phyloP scores from a whole-genome alignment of 129 eudicot genomes.

The Dittrichia graveolens region DNA sequence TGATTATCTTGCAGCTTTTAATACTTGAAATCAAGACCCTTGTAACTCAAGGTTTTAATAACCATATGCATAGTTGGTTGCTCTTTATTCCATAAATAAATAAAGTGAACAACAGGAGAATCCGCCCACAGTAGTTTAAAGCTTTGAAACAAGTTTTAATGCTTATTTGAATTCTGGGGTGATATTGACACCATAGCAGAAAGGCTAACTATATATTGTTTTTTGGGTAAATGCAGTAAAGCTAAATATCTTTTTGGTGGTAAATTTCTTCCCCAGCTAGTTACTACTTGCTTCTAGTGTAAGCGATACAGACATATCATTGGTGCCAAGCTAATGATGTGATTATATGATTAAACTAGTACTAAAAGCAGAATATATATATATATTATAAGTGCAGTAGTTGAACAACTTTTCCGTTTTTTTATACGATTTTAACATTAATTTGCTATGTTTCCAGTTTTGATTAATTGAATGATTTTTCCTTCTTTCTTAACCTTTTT shows the following conservation, averaged over 20 bases:
- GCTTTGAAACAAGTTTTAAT: too few relatives aligned
- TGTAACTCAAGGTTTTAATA: not conserved
- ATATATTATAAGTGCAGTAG: slow-evolving; percentile 8
- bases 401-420: slow-evolving; percentile 24
- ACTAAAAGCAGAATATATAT: slow-evolving; percentile 21
- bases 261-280: too few relatives aligned
- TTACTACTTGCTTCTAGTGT: not conserved
- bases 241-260: slow-evolving; percentile 16
- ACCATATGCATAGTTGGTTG: not conserved
- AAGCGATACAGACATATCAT: not conserved
- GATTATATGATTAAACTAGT: not conserved
- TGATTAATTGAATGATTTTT: not conserved
- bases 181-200: slow-evolving; percentile 21
- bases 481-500: too few relatives aligned
- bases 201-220: slow-evolving; percentile 17
- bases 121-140: too few relatives aligned
- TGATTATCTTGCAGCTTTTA: not conserved
- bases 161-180: not conserved
- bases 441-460: not conserved
- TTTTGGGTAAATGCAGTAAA: not conserved
- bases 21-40: not conserved
- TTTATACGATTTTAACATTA: slow-evolving; percentile 21
- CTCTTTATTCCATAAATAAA: too few relatives aligned
- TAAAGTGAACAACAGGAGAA: not conserved
- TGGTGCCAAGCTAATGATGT: not conserved